Conservation (phyloP, 2,329 filamentous ascomycete species). For the Alternaria ventricosa region DNA sequence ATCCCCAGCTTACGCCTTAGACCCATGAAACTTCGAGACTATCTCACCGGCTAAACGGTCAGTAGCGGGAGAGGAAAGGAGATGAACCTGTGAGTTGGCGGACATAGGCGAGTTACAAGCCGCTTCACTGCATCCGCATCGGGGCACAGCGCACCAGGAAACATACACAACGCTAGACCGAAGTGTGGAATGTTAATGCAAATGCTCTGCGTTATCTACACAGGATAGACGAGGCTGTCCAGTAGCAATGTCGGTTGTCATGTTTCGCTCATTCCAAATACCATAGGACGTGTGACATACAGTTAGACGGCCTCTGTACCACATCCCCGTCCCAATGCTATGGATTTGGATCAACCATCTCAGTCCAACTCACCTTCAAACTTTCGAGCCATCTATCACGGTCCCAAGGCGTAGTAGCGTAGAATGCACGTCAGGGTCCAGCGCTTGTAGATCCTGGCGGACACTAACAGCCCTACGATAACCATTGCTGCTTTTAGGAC, state of each 20-base stretch:
- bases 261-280: not conserved
- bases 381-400: not conserved
- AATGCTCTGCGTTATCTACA: conserved; percentile 5
- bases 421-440: conserved; percentile 11
- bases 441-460: conserved; percentile 1
- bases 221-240: not conserved
- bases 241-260: not conserved
- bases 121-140: not conserved
- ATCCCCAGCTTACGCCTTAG: not conserved
- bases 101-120: conserved; percentile 11
- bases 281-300: not conserved
- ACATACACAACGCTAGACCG: conserved; percentile 9
- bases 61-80: not conserved
- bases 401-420: conserved; percentile 3
- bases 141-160: conserved; percentile 1
- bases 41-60: conserved; percentile 14
- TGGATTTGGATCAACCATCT: not conserved
- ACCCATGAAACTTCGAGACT: not conserved
- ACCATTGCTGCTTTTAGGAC: not conserved
- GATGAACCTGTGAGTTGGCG: conserved; percentile 3
- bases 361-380: not conserved
- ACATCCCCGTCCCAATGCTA: not conserved
- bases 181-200: conserved; percentile 21
- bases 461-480: conserved; percentile 12
- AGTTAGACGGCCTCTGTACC: not conserved